Conservation (phyloP, 805 yeast species). For the Zygotorulaspora florentina region DNA sequence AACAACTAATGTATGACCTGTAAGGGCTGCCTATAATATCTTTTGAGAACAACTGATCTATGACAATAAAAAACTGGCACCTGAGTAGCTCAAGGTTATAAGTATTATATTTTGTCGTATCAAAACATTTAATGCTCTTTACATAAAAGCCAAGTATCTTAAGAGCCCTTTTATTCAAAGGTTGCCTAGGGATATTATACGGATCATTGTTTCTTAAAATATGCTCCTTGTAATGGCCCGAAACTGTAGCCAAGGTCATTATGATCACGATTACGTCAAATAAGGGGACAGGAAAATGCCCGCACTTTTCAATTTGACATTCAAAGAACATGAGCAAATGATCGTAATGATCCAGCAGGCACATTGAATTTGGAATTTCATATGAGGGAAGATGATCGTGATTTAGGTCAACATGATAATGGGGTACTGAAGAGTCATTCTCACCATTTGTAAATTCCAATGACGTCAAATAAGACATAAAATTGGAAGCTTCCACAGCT, state of each 20-base stretch:
- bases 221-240: conserved; percentile 29
- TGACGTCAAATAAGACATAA: too few species aligned
- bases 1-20: conserved; percentile 24
- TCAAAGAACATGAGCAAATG: conserved; percentile 38
- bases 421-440: conserved; percentile 10
- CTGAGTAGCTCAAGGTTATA: conserved; percentile 26
- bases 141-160: conserved; percentile 28
- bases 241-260: conserved; percentile 37
- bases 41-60: conserved; percentile 18
- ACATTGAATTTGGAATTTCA: conserved; percentile 30
- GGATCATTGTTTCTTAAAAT: conserved; percentile 27
- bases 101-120: conserved; percentile 10
- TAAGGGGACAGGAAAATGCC: conserved; percentile 30
- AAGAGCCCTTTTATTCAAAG: conserved; percentile 34
- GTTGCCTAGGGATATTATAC: conserved; percentile 25
- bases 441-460: neutral
- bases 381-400: conserved; percentile 19
- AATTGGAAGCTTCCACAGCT: too few species aligned
- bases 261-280: conserved; percentile 34
- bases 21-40: conserved; percentile 13
- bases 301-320: conserved; percentile 13
- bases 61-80: conserved; percentile 30
- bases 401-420: conserved; percentile 29
- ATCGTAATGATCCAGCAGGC: conserved; percentile 35
- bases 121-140: conserved; percentile 17